Conservation (phyloP, 805 yeast species). For the Blastobotrys peoriensis region DNA sequence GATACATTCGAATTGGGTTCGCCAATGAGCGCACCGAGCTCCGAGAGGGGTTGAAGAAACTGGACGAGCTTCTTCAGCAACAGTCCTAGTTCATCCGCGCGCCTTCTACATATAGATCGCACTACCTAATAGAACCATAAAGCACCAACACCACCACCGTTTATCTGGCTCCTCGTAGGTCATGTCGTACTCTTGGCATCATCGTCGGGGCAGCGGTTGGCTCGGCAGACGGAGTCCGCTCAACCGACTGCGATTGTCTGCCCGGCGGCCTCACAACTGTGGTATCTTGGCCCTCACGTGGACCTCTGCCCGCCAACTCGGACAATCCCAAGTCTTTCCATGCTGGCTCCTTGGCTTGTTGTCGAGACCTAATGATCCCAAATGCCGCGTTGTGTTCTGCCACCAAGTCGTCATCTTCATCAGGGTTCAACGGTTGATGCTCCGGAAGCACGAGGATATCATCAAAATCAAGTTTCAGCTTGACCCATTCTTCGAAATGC, state of each 20-base stretch:
- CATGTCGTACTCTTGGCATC: too few species aligned
- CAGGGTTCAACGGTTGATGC: constrained; percentile 19
- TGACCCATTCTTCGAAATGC: constrained; percentile 27
- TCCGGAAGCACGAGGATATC: constrained; percentile 21
- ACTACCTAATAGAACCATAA: too few species aligned
- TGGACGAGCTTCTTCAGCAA: constrained; percentile 10
- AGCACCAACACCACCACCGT: too few species aligned
- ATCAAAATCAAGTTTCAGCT: constrained; percentile 26
- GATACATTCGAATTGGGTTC: constrained; percentile 44
- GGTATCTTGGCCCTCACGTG: constrained; percentile 5
- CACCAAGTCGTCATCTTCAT: constrained; percentile 23
- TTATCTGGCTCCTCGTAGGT: too few species aligned
- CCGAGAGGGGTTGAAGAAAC: constrained; percentile 30
- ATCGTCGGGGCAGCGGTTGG: too few species aligned
- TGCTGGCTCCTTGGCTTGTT: constrained; percentile 11
- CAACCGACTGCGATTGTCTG: too few species aligned
- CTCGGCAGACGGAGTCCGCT: too few species aligned
- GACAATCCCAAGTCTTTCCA: constrained; percentile 21
- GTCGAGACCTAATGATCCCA: constrained; percentile 13
- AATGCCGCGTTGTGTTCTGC: constrained; percentile 22
- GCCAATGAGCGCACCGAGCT: constrained; percentile 39
- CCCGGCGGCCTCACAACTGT: not conserved
- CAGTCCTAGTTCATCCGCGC: too few species aligned
- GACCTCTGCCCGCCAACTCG: constrained; percentile 14
- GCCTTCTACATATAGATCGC: too few species aligned